Evolutionary conservation across 768 basidiomycete genomes (phyloP).

Genomic region (Porpolomopsis calyptriformis): DNA sequence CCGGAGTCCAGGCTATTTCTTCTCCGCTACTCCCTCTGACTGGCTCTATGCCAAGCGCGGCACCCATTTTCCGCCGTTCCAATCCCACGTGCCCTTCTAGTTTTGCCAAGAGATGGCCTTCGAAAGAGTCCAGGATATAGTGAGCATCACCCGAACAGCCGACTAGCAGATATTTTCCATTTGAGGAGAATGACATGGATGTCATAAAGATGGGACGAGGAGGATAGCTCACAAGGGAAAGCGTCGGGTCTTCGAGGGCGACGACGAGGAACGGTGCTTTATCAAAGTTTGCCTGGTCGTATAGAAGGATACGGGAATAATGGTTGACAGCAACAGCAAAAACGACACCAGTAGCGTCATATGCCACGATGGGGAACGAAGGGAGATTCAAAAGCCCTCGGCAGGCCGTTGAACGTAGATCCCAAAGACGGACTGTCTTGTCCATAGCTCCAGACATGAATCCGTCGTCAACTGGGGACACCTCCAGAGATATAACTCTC

Average conservation of each 20-base stretch:
- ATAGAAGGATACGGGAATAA: constrained; percentile 73
- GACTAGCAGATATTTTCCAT: constrained; percentile 82
- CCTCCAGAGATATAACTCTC: constrained; percentile 79
- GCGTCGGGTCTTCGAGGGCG: constrained; percentile 70
- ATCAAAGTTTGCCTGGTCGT: constrained; percentile 80
- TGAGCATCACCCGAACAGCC: constrained; percentile 91
- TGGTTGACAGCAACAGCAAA: constrained; percentile 82
- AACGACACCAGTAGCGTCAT: constrained; percentile 72
- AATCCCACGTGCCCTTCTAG: constrained; percentile 78
- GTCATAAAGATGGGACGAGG: constrained; percentile 87
- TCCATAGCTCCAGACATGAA: constrained; percentile 95
- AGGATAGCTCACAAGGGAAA: constrained; percentile 68
- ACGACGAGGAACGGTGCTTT: constrained; percentile 85
- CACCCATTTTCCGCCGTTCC: constrained; percentile 51
- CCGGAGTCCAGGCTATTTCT: constrained; percentile 90
- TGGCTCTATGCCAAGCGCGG: constrained; percentile 51
- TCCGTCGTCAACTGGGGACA: constrained; percentile 87
- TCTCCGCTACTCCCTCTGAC: constrained; percentile 79
- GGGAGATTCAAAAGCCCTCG: constrained; percentile 72
- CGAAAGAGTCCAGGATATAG: constrained; percentile 87
- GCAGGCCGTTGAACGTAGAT: constrained; percentile 70
- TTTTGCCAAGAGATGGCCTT: constrained; percentile 73
- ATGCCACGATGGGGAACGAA: constrained; percentile 67
- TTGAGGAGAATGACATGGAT: constrained; percentile 79
- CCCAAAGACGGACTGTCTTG: constrained; percentile 94